Percentiles rank a stretch among this genome's conserved stretches.
These are phyloP conservation scores for Gillenia trifoliata DNA, from an alignment of 306 rosid species.

Conservation along the genomic window DNA sequence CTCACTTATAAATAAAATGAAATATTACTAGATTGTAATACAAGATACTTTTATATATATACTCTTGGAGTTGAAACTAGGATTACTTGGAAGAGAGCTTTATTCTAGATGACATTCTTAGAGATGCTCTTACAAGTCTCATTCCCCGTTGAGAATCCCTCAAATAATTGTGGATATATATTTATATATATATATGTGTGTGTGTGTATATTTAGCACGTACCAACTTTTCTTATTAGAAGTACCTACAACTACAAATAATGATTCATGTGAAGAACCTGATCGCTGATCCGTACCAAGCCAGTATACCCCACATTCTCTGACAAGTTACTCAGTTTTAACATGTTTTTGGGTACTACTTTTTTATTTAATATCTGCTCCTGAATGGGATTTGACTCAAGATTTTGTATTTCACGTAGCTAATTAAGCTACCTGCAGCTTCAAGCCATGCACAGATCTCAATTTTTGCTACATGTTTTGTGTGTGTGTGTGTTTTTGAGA, in stretches of 20 bases:
- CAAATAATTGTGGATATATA: no score
- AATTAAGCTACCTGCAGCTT: neutral
- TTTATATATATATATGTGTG: no score
- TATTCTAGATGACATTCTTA: no score
- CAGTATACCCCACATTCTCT: slow-evolving; percentile 46
- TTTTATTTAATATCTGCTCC: slow-evolving; percentile 1
- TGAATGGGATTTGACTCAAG: slow-evolving; percentile 9
- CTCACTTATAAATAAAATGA: no score
- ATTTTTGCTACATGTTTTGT: neutral
- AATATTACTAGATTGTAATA: no score
- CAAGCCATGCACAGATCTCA: slow-evolving; percentile 18
- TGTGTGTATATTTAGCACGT: no score
- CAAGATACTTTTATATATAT: no score
- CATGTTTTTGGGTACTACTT: neutral
- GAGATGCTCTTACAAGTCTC: no score
- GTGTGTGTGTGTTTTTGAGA: neutral
- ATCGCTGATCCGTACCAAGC: slow-evolving; percentile 41
- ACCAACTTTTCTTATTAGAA: no score
- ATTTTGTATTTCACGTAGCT: neutral
- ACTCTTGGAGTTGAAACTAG: no score
- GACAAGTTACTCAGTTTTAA: slow-evolving; percentile 25
- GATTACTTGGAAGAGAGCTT: no score
- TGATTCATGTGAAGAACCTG: neutral
- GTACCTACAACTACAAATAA: neutral
- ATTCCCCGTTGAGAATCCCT: no score